Base-by-base conservation (phyloP, 1,284 basidiomycete genomes). In the Pascua guehoae region DNA sequence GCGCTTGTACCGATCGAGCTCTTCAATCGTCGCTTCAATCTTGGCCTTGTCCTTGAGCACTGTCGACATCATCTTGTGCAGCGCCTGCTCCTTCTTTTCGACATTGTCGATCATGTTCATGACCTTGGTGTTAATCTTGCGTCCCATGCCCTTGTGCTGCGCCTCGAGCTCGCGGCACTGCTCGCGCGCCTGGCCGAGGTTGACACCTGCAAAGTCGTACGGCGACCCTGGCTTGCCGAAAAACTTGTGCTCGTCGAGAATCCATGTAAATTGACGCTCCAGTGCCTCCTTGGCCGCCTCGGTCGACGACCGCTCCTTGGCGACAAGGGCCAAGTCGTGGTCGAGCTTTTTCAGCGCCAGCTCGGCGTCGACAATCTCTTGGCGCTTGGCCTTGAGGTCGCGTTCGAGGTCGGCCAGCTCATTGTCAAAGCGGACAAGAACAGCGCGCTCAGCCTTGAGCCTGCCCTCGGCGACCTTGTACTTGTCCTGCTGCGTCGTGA, bases 61-160 rank as follows among this genome's bases (percentile, higher is more conserved):
- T 2, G 88, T 93, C 1, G 82, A 75, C 75, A 98, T 83, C 86
- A 91, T 98, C 79, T 89, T 91, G 77, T 88, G 89, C 55, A 96
- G 80, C 18, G 85, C 84, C 0, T 83, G 78, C 75, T 99, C 95
- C 69, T 91, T 88, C 82, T 97, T 97, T 81, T 98, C 96, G 44
- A 95, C 91, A 56, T 84, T 88, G 68, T 98, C 95, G 60, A 98
- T 92, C 89, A 93, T 94, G 70, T 88, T 90, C 80, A 97, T 85
- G 52, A 94, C 93, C 76, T 96, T 96, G 8, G 88, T 88, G 70
- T 98, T 98, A 65, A 98, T 84, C 76, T 95, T 96, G 80, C 93
- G 92, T 78, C 90, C 91, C 86, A 93, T 87, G 39, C 87, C 86
- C 68, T 87, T 88, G 69, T 92, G 90, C 59, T 87, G 83, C 48